phyloP scores from a whole-genome alignment of 164 flowering plant genomes.

The Tetracentron sinense region DNA sequence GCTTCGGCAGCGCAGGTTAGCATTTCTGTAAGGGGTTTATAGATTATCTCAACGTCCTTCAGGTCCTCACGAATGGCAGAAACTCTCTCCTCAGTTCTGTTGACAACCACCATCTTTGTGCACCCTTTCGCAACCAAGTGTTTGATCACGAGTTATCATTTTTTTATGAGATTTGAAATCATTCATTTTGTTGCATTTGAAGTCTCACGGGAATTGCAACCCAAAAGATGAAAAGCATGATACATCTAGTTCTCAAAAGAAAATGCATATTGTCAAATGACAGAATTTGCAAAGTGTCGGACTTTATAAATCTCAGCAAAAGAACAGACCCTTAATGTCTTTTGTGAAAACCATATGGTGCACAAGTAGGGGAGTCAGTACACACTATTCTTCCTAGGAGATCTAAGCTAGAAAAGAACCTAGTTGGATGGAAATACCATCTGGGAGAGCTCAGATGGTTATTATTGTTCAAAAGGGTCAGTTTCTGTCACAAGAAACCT shows the following conservation, averaged over 20 bases:
- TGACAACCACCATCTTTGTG: slow-evolving; percentile 81
- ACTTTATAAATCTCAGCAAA: background rate
- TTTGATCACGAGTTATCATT: slow-evolving; percentile 92
- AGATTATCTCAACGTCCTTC: slow-evolving; percentile 66
- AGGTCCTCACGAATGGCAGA: slow-evolving; percentile 72
- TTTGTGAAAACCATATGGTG: background rate
- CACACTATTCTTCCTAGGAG: background rate
- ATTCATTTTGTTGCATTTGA: slow-evolving; percentile 75
- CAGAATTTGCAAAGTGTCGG: slow-evolving; percentile 33
- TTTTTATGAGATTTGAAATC: slow-evolving; percentile 57
- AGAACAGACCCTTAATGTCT: background rate
- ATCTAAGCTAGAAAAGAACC: background rate
- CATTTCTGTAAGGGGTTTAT: slow-evolving; percentile 82
- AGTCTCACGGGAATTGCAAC: too few relatives aligned
- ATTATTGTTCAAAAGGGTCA: background rate
- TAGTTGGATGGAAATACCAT: background rate
- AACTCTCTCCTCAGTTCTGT: slow-evolving; percentile 83
- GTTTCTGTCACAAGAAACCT: background rate
- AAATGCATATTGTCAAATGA: too few relatives aligned
- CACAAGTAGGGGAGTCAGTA: background rate
- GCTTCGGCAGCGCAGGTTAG: slow-evolving; percentile 70
- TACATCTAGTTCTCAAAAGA: too few relatives aligned
- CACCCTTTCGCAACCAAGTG: slow-evolving; percentile 96
- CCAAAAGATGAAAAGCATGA: too few relatives aligned
- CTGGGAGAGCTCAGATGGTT: background rate